Base-by-base conservation (phyloP, 2,329 filamentous ascomycete species). In the Pseudogymnoascus verrucosus region DNA sequence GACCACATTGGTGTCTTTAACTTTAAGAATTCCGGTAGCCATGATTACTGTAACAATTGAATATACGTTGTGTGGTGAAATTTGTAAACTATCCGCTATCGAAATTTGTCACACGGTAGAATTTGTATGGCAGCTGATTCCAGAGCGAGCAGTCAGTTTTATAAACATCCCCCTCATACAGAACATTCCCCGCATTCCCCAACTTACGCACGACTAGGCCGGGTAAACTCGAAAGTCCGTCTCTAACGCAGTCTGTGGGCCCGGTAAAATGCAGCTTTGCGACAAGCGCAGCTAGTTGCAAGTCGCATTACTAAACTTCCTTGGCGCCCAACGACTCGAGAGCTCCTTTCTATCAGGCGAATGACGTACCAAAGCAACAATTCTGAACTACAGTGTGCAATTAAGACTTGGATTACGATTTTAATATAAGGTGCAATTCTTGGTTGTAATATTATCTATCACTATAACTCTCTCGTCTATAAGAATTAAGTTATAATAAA, bases 1-100 rank as follows among this genome's bases (percentile, higher is more conserved):
- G 2, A 78, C 72, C 7, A 78, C 68, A 23, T 72, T 70, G 28
- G 74, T 70, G 5, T 73, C 74, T 31, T 73, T 63, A 12, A 76
- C 73, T 62, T 69, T 70, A 8, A 77, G 70, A 26, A 76, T 71
- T 14, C 69, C 69, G 28, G 67, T 69, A 2, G 69, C 65, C 69
- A 70, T 70, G 4, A 12, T 57, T 34, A 34, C 51, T 19, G 28
- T 34, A 34, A 57, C 5, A 34, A 57, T 34, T 34, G 51, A 34
- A 19, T 34, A 57, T 34, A 19, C 7, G n/a, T 57, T 57, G 51
- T 57, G n/a, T 34, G 6, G 28, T 34, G 19, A 34, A 28, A 19
- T 28, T 57, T 57, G n/a, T 31, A 28, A 31, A 54, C 47, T 54
- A 31, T 54, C n/a, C 51, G 26, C 51, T 34, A 57, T 57, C 19